Conservation (phyloP, 225 moss, liverwort and hornwort genomes). For the Pseudoscleropodium purum region DNA sequence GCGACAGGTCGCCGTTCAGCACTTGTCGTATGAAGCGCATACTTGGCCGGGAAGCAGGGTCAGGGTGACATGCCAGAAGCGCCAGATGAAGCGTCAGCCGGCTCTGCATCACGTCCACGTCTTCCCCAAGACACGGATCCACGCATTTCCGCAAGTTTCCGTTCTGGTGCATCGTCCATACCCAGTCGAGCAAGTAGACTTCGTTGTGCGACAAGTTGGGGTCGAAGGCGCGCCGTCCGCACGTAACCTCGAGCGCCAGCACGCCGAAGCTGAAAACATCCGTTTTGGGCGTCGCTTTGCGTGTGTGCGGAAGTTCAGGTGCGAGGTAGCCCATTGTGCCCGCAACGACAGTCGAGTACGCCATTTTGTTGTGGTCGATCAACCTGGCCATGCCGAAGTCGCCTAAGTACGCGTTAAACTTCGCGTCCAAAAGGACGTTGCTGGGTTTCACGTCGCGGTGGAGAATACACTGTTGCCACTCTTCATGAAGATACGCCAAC, state of each 20-base stretch:
- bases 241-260: slow-evolving; percentile 59
- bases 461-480: slow-evolving; percentile 52
- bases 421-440: slow-evolving; percentile 38
- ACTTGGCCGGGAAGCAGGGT: slow-evolving; percentile 52
- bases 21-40: slow-evolving; percentile 70
- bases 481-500: slow-evolving; percentile 53
- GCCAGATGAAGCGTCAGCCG: slow-evolving; percentile 30
- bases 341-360: slow-evolving; percentile 41
- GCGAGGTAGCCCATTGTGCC: slow-evolving; percentile 59
- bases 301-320: slow-evolving; percentile 49
- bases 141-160: slow-evolving; percentile 22
- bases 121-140: slow-evolving; percentile 26
- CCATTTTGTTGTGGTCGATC: slow-evolving; percentile 50
- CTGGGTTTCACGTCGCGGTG: slow-evolving; percentile 57
- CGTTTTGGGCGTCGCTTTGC: slow-evolving; percentile 43
- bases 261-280: slow-evolving; percentile 87
- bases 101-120: slow-evolving; percentile 29
- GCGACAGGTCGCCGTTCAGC: slow-evolving; percentile 47
- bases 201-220: slow-evolving; percentile 2
- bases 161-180: slow-evolving; percentile 36
- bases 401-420: slow-evolving; percentile 44
- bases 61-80: slow-evolving; percentile 53
- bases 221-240: slow-evolving; percentile 47
- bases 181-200: slow-evolving; percentile 47
- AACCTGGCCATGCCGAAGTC: slow-evolving; percentile 54